Evolutionary conservation across 495 filamentous ascomycete genomes (phyloP).

Genomic region (Aspergillus nanangensis): DNA sequence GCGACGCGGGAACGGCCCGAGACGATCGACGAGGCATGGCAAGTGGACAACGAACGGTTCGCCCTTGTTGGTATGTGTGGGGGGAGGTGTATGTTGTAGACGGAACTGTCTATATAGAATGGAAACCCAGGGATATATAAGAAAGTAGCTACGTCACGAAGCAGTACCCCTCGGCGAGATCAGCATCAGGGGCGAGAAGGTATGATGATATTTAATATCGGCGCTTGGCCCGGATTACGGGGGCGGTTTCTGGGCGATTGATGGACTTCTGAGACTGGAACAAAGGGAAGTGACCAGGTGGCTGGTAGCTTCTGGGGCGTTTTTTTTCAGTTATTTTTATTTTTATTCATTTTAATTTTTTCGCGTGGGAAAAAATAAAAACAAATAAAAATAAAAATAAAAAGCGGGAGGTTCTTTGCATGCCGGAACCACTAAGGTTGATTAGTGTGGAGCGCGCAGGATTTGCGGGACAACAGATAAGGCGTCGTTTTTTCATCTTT

Average conservation of each 20-base stretch:
- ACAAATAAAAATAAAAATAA: too few relatives aligned
- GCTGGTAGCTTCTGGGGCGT: conserved; percentile 21
- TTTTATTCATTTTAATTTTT: too few relatives aligned
- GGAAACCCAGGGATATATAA: too few relatives aligned
- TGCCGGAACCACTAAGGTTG: conserved; percentile 13
- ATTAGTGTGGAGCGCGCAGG: conserved; percentile 13
- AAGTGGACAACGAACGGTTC: not conserved
- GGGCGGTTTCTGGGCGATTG: conserved; percentile 9
- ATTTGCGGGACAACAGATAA: conserved; percentile 8
- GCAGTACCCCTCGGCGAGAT: not conserved
- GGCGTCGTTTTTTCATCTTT: conserved; percentile 3
- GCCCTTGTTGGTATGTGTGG: not conserved
- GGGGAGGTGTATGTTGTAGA: not conserved
- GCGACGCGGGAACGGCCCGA: conserved; percentile 32
- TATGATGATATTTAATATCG: not conserved
- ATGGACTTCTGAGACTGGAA: conserved; percentile 15
- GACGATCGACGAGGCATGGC: conserved; percentile 40
- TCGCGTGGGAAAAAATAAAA: conserved; percentile 18
- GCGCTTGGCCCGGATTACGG: conserved; percentile 2
- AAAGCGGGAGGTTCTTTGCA: conserved; percentile 16
- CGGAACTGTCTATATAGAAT: conserved; percentile 5
- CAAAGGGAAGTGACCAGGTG: conserved; percentile 17
- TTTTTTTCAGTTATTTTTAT: too few relatives aligned
- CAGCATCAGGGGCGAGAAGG: not conserved
- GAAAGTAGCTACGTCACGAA: too few relatives aligned